These are phyloP conservation scores for Cercospora sesami DNA, from an alignment of 2,329 filamentous ascomycete species.

Conservation along the genomic window DNA sequence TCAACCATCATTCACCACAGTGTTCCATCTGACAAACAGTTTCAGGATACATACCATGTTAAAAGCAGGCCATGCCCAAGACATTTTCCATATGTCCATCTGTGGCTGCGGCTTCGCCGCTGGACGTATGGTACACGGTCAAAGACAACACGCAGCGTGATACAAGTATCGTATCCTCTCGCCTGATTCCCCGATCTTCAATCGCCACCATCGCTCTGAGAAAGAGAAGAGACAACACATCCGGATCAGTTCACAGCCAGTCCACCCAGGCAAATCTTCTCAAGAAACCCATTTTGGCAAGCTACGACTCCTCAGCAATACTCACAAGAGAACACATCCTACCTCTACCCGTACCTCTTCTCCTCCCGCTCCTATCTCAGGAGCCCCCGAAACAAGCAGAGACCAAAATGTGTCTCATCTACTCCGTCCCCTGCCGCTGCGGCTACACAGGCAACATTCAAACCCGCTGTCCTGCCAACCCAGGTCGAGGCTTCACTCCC, in stretches of 20 bases:
- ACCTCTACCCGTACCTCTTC: not conserved
- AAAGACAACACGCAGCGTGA: not conserved
- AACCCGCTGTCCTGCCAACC: slow-evolving; percentile 12
- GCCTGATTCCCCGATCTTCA: not conserved
- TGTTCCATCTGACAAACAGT: not conserved
- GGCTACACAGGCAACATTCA: not conserved
- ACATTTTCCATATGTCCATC: not conserved
- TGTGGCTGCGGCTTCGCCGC: not conserved
- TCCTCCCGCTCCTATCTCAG: not conserved
- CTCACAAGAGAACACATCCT: not conserved
- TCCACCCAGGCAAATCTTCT: not conserved
- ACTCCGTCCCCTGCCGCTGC: slow-evolving; percentile 13
- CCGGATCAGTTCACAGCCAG: not conserved
- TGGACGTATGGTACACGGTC: not conserved
- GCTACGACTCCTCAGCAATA: not conserved
- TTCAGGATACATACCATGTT: not conserved
- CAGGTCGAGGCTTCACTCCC: slow-evolving; percentile 8
- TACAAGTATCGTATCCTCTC: not conserved
- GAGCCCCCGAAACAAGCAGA: not conserved
- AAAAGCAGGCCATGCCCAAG: not conserved
- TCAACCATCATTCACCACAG: not conserved
- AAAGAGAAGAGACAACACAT: not conserved
- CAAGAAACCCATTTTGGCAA: not conserved
- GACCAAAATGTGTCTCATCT: slow-evolving; percentile 7
- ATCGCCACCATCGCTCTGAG: not conserved